phyloP scores from a whole-genome alignment of 306 rosid species.

The Trifolium subterraneum region DNA sequence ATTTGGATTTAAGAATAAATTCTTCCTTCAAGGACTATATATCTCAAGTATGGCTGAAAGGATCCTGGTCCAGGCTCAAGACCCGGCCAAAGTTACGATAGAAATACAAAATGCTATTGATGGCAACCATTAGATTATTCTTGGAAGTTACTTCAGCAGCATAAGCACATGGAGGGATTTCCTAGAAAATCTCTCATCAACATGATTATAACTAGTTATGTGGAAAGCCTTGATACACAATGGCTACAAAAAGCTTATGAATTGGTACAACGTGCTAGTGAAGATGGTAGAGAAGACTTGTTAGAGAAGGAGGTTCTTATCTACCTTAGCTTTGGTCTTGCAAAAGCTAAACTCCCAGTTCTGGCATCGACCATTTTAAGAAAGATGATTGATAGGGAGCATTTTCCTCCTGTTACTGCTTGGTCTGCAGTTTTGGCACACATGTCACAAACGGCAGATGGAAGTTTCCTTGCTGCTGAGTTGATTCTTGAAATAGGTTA shows the following conservation, averaged over 20 bases:
- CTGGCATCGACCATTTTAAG: slow-evolving; percentile 75
- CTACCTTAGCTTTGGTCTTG: slow-evolving; percentile 77
- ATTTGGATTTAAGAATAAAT: slow-evolving; percentile 36
- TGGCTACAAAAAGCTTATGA: slow-evolving; percentile 79
- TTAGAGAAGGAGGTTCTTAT: slow-evolving; percentile 72
- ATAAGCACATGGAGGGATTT: slow-evolving; percentile 80
- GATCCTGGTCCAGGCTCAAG: slow-evolving; percentile 80
- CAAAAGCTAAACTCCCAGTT: slow-evolving; percentile 64
- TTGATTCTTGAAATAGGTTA: slow-evolving; percentile 84
- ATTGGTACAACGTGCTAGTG: slow-evolving; percentile 64
- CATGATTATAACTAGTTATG: slow-evolving; percentile 58
- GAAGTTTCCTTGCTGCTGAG: slow-evolving; percentile 86
- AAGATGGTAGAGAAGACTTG: slow-evolving; percentile 64
- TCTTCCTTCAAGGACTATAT: slow-evolving; percentile 32
- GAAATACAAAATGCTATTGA: slow-evolving; percentile 66
- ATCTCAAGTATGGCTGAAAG: slow-evolving; percentile 58
- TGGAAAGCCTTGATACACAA: slow-evolving; percentile 60
- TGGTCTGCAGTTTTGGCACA: slow-evolving; percentile 83
- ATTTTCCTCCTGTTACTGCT: slow-evolving; percentile 71
- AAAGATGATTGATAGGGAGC: slow-evolving; percentile 68
- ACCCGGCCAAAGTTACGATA: slow-evolving; percentile 62
- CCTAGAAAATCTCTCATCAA: slow-evolving; percentile 77
- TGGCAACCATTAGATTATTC: slow-evolving; percentile 59
- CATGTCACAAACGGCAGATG: slow-evolving; percentile 77
- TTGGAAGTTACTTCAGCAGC: slow-evolving; percentile 80